Evolutionary conservation across 1,139 yeast species (phyloP).

Genomic region (Schizosaccharomyces versatilis): DNA sequence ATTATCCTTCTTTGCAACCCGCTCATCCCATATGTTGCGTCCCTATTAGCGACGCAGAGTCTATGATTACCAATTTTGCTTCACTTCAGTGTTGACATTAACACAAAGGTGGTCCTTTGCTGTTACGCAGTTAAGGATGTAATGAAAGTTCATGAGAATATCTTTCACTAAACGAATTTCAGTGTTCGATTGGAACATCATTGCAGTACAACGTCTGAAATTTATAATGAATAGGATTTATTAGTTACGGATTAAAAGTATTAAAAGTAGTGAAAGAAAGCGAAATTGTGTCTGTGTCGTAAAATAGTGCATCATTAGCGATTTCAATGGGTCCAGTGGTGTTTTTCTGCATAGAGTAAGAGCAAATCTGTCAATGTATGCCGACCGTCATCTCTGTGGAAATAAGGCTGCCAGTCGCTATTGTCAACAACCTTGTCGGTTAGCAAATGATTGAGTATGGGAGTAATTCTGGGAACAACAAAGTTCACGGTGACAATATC

Average conservation of each 20-base stretch:
- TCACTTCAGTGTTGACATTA: background rate
- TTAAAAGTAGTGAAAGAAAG: no score
- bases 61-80: background rate
- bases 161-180: no score
- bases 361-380: background rate
- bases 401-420: background rate
- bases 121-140: no score
- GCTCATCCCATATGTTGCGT: background rate
- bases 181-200: no score
- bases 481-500: constrained; percentile 67
- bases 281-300: no score
- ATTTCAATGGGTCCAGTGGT: no score
- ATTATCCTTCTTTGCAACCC: background rate
- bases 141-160: no score
- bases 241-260: no score
- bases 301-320: no score
- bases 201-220: no score
- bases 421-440: background rate
- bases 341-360: background rate
- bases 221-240: no score
- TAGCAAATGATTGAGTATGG: background rate
- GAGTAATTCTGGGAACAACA: constrained; percentile 18
- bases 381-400: background rate
- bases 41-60: background rate
- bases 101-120: no score